These are phyloP conservation scores for Acacia pycnantha DNA, from an alignment of 331 rosid species.

Conservation along the genomic window DNA sequence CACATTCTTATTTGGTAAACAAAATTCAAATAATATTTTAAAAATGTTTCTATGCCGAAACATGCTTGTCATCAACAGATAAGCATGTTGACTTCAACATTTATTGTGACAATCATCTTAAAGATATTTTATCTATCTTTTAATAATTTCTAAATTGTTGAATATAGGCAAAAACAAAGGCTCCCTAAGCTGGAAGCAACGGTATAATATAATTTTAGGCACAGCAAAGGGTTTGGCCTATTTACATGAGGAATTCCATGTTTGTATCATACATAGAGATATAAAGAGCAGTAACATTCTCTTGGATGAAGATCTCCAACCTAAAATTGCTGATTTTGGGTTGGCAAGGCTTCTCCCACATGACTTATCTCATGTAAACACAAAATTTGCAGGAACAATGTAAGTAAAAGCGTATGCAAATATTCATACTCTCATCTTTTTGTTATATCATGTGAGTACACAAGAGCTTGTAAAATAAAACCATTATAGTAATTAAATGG, in stretches of 20 bases:
- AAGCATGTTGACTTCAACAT: not conserved
- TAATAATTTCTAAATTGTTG: not conserved
- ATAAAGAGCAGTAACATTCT: not conserved
- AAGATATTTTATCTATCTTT: not conserved
- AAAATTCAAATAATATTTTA: not conserved
- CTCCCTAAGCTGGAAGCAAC: constrained; percentile 56
- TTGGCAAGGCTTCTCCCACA: not conserved
- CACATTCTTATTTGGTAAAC: constrained; percentile 65
- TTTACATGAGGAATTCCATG: constrained; percentile 54
- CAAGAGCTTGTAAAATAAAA: not conserved
- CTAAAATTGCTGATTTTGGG: not conserved
- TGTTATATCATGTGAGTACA: not conserved
- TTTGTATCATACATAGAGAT: constrained; percentile 41
- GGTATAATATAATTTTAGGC: constrained; percentile 53
- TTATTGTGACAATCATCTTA: not conserved
- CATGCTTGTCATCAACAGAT: not conserved
- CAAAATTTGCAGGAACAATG: constrained; percentile 68
- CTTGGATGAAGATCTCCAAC: not conserved
- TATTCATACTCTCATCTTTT: not conserved
- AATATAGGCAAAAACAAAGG: not conserved
- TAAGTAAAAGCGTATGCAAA: constrained; percentile 25
- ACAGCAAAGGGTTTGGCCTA: constrained; percentile 61
- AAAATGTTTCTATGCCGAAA: not conserved
- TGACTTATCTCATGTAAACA: not conserved
- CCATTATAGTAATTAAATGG: not conserved